Conservation (phyloP, 2,329 filamentous ascomycete species). For the Scedosporium minutisporum region DNA sequence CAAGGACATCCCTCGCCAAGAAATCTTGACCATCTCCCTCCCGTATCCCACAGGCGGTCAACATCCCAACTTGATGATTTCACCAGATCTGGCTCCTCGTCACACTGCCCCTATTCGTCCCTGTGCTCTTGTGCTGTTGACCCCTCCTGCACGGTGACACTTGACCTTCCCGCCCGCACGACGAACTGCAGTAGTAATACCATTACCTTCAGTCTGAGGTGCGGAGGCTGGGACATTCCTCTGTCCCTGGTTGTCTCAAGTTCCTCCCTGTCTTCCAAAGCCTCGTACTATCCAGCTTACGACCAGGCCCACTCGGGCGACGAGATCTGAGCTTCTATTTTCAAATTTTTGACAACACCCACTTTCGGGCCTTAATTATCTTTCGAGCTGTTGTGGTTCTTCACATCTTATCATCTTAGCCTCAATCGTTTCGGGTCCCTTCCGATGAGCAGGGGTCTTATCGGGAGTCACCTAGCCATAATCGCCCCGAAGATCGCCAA, state of each 20-base stretch:
- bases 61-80: background rate
- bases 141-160: background rate
- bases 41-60: background rate
- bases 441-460: background rate
- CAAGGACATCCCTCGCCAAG: background rate
- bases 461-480: background rate
- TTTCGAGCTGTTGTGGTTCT: background rate
- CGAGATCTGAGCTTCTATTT: background rate
- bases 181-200: too few relatives aligned
- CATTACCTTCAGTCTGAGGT: too few relatives aligned
- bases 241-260: background rate
- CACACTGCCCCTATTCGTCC: background rate
- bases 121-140: background rate
- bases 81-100: background rate
- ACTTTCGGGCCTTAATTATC: too few relatives aligned
- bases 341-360: background rate
- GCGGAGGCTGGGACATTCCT: too few relatives aligned
- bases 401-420: background rate
- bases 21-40: background rate
- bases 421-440: background rate
- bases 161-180: background rate
- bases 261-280: background rate
- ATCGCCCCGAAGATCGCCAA: background rate
- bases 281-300: background rate
- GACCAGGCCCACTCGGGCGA: too few relatives aligned